These are phyloP conservation scores for Phytophthora sansomeana DNA, from an alignment of 352 stramenopile species.

Conservation along the genomic window DNA sequence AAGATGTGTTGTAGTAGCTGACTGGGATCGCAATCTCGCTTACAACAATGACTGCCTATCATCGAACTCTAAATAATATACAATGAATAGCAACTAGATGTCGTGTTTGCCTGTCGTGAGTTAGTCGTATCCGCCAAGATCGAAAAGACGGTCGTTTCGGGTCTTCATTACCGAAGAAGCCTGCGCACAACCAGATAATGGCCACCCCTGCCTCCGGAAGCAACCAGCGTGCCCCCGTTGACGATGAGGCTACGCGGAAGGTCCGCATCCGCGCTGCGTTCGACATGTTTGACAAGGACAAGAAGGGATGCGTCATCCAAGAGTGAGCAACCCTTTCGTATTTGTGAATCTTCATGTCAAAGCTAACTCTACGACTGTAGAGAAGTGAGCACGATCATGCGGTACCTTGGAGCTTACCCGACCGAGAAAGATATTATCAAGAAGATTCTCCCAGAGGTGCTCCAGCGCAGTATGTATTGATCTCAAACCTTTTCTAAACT, in stretches of 20 bases:
- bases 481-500: neutral
- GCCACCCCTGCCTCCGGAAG: constrained; percentile 45
- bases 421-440: constrained; percentile 93
- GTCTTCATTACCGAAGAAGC: constrained; percentile 23
- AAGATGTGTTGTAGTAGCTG: constrained; percentile 16
- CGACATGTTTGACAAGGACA: constrained; percentile 94
- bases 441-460: constrained; percentile 90
- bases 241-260: constrained; percentile 59
- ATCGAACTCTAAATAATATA: neutral
- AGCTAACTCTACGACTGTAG: constrained; percentile 35
- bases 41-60: too few species aligned
- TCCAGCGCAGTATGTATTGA: neutral
- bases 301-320: constrained; percentile 90
- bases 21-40: too few species aligned
- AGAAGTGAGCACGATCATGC: constrained; percentile 93
- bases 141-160: constrained; percentile 13
- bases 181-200: constrained; percentile 37
- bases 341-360: neutral
- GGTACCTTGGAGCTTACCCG: constrained; percentile 90
- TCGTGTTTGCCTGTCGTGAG: too few species aligned
- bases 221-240: constrained; percentile 44
- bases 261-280: constrained; percentile 85
- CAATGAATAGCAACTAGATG: neutral
- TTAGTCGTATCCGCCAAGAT: neutral
- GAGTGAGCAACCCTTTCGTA: constrained; percentile 49